Evolutionary conservation across 1,284 basidiomycete species (phyloP).

Genomic region (Microbotryomycetes sp.): DNA sequence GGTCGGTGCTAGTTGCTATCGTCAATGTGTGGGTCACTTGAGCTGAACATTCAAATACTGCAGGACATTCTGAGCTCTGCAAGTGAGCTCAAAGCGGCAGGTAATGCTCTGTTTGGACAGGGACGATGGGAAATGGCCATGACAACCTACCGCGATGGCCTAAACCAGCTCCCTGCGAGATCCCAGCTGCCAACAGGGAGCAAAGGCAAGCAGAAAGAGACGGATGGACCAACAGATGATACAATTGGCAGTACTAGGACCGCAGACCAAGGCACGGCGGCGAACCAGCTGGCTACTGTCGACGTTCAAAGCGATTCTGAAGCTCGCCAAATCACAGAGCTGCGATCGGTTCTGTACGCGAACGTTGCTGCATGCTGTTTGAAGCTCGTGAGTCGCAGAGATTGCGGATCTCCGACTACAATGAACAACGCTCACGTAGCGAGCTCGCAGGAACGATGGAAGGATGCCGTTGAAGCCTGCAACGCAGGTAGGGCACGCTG

Average conservation of each 20-base stretch:
- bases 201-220: slow-evolving; percentile 23
- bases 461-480: slow-evolving; percentile 67
- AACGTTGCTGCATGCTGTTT: slow-evolving; percentile 32
- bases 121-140: slow-evolving; percentile 23
- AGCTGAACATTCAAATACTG: neutral
- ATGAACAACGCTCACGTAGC: too few species aligned
- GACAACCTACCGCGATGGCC: slow-evolving; percentile 22
- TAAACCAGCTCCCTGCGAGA: slow-evolving; percentile 23
- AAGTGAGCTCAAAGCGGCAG: slow-evolving; percentile 12
- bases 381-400: slow-evolving; percentile 22
- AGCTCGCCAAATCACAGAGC: slow-evolving; percentile 14
- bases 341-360: slow-evolving; percentile 20
- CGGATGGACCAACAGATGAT: too few species aligned
- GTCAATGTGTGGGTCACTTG: neutral
- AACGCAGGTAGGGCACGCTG: slow-evolving; percentile 53
- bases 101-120: slow-evolving; percentile 25
- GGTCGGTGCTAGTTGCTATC: neutral
- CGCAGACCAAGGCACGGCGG: neutral
- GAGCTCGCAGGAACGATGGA: slow-evolving; percentile 57
- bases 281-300: too few species aligned
- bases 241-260: too few species aligned
- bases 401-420: neutral
- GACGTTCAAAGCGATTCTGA: slow-evolving; percentile 5
- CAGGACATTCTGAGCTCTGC: slow-evolving; percentile 25
- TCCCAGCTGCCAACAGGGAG: neutral